Base-by-base conservation (phyloP, 331 rosid species). In the Spiraea crenata region DNA sequence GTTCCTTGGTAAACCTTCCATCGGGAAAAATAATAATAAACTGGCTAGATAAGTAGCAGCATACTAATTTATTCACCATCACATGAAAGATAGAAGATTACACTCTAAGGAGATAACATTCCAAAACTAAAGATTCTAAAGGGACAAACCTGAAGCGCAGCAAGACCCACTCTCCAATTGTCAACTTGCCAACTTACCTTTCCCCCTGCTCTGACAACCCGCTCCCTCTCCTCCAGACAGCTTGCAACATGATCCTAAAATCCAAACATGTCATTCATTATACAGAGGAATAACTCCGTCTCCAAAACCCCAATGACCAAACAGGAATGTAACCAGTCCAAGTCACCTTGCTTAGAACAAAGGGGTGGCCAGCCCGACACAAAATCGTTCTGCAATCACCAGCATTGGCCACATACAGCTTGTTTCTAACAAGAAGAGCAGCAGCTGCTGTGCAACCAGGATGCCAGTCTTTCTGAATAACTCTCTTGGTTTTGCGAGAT, bases 221-320 rank as follows among this genome's bases (percentile, higher is more conserved):
- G 90, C 75, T 93, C 91, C 80, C 97, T 80, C 86, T 93, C 99
- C 85, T 84, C 82, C 15, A 76, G 76, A 86, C 91, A 85, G 82
- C 97, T 93, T 46, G 96, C 99, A 49, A 89, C 89, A 74, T 93
- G 99, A 86, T 91, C 97, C 99, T 90, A 71, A 82, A 97, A 86
- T 91, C 97, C 99, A 88, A 71, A 82, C 57, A 65, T 46, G 42
- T 17, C 65, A 61, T 66, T 57, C 40, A 71, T 69, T 71, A 74
- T 67, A 58, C 42, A 38, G 67, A 79, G 75, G 4, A 71, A 40
- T 39, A 38, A 25, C 49, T 63, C 46, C 55, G 17, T 9, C n/a
- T 45, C 39, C 54, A 34, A 50, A 51, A 38, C 8, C 57, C 54
- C 25, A 31, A 72, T 5, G 5, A 7, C 25, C 74, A 57, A 73